These are phyloP conservation scores for Fusarium sp. DNA, from an alignment of 2,329 filamentous ascomycete genomes.

Conservation along the genomic window DNA sequence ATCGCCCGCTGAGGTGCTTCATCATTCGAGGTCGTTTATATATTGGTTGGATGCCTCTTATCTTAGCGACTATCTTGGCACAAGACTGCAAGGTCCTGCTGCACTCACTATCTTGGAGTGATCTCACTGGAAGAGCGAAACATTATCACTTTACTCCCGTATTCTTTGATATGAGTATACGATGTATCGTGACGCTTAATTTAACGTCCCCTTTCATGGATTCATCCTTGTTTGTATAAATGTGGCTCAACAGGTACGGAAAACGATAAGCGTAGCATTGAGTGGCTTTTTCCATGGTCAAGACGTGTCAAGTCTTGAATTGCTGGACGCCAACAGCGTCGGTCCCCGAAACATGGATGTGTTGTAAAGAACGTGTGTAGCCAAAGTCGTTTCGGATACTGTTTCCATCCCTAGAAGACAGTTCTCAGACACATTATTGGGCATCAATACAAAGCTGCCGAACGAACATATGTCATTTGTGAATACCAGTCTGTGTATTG, in stretches of 20 bases:
- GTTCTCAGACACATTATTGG: not conserved
- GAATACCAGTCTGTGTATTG: not conserved
- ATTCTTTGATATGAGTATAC: not conserved
- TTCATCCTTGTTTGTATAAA: not conserved
- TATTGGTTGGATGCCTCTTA: not conserved
- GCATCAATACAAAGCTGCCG: not conserved
- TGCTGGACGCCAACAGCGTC: not conserved
- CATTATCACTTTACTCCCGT: not conserved
- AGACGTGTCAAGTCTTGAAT: slow-evolving; percentile 1
- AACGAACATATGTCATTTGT: not conserved
- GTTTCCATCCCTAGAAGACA: not conserved
- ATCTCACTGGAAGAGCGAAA: not conserved
- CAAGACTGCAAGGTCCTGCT: not conserved
- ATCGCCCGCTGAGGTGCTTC: not conserved
- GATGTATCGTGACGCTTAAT: slow-evolving; percentile 9
- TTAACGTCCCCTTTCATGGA: slow-evolving; percentile 17
- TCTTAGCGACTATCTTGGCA: not conserved
- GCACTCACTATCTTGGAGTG: not conserved
- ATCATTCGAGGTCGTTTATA: not conserved
- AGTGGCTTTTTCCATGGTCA: not conserved
- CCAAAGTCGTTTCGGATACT: not conserved
- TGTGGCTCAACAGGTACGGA: not conserved
- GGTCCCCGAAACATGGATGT: not conserved
- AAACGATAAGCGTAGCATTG: not conserved
- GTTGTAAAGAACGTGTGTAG: not conserved